phyloP scores from a whole-genome alignment of 805 yeast genomes.

The Yarrowia sp. region DNA sequence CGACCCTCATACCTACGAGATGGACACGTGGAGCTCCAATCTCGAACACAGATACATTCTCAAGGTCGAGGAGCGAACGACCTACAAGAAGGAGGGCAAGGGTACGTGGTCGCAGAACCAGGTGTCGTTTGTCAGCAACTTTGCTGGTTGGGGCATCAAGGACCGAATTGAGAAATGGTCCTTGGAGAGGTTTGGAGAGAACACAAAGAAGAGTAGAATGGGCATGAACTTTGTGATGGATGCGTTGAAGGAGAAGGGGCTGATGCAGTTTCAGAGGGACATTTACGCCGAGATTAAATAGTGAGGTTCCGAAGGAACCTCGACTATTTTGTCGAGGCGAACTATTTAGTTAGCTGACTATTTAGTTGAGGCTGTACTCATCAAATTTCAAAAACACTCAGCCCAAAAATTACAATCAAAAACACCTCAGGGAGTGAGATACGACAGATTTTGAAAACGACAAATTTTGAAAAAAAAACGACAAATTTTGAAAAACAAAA shows the following conservation, averaged over 20 bases:
- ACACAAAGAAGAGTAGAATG: constrained; percentile 60
- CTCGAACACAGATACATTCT: constrained; percentile 79
- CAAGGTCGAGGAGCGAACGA: constrained; percentile 72
- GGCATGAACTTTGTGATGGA: constrained; percentile 82
- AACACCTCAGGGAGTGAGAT: no score
- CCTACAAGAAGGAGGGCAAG: constrained; percentile 43
- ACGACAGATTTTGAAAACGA: no score
- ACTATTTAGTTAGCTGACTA: no score
- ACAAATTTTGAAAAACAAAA: not conserved
- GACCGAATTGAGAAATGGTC: constrained; percentile 83
- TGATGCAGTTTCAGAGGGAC: constrained; percentile 11
- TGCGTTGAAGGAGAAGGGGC: constrained; percentile 41
- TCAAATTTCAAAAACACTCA: no score
- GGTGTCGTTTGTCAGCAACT: constrained; percentile 71
- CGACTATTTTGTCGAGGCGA: no score
- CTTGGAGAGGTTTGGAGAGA: constrained; percentile 62
- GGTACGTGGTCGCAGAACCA: constrained; percentile 41
- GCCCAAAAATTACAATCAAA: no score
- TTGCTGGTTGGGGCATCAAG: constrained; percentile 59
- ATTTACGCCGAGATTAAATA: not conserved
- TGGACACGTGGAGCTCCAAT: constrained; percentile 74
- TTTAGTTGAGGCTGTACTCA: no score
- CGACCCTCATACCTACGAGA: constrained; percentile 53
- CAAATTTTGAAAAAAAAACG: no score
- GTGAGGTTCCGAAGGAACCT: no score